These are phyloP conservation scores for Fusarium robinianum DNA, from an alignment of 2,329 filamentous ascomycete species.

Conservation along the genomic window DNA sequence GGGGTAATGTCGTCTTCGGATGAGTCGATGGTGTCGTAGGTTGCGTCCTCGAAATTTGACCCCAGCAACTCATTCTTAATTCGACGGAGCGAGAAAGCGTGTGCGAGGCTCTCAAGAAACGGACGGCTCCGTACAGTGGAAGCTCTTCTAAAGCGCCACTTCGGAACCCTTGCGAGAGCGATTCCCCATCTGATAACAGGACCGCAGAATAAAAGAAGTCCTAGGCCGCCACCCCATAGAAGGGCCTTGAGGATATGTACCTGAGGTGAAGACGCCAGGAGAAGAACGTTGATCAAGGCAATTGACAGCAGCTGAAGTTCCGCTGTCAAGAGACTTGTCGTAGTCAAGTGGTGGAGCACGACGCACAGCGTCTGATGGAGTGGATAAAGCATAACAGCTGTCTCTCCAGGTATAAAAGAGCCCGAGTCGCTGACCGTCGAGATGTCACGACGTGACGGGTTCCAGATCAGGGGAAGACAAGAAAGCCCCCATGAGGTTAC, in stretches of 20 bases:
- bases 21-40: constrained; percentile 40
- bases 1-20: constrained; percentile 40
- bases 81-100: constrained; percentile 51
- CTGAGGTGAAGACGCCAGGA: constrained; percentile 81
- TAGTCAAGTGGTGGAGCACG: constrained; percentile 78
- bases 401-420: constrained; percentile 56
- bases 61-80: constrained; percentile 49
- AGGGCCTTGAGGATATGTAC: constrained; percentile 82
- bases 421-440: constrained; percentile 42
- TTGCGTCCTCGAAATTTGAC: constrained; percentile 38
- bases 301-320: constrained; percentile 88
- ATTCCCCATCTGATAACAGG: constrained; percentile 83
- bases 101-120: constrained; percentile 47
- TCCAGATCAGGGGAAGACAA: constrained; percentile 64
- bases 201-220: constrained; percentile 72
- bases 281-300: constrained; percentile 77
- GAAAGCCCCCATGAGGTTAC: constrained; percentile 80
- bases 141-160: constrained; percentile 79
- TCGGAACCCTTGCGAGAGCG: constrained; percentile 82
- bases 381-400: constrained; percentile 72
- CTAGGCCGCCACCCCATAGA: constrained; percentile 81
- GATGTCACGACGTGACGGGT: constrained; percentile 20
- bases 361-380: constrained; percentile 78
- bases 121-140: constrained; percentile 43
- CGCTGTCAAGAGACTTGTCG: constrained; percentile 82